Evolutionary conservation across 192 early-diverging fungal genomes (phyloP).

Genomic region (Coemansia sp.): DNA sequence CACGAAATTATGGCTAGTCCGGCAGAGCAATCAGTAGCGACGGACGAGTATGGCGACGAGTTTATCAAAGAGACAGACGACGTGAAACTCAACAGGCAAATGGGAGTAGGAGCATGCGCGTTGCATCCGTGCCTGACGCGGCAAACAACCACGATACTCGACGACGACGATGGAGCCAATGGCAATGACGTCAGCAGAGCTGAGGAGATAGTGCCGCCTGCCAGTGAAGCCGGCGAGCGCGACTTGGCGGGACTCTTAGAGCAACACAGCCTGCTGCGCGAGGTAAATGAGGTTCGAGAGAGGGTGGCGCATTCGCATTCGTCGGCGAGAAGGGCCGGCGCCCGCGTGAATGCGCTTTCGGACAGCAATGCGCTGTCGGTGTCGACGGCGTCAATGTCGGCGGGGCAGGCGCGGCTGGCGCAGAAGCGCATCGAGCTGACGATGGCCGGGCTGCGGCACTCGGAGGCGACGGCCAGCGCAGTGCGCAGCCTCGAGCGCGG

Average conservation of each 20-base stretch:
- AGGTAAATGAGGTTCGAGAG: neutral
- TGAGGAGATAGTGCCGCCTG: neutral
- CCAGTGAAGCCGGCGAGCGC: neutral
- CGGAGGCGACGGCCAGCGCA: slow-evolving; percentile 36
- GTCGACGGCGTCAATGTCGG: slow-evolving; percentile 5
- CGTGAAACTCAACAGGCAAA: slow-evolving; percentile 24
- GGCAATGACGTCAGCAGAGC: neutral
- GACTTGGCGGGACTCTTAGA: slow-evolving; percentile 12
- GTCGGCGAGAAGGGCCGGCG: neutral
- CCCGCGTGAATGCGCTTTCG: neutral
- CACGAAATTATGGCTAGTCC: neutral
- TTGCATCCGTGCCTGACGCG: slow-evolving; percentile 53
- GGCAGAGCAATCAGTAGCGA: slow-evolving; percentile 17
- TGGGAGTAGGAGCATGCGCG: slow-evolving; percentile 44
- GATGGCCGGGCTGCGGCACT: slow-evolving; percentile 32
- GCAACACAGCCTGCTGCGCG: slow-evolving; percentile 1
- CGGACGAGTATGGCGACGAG: slow-evolving; percentile 42
- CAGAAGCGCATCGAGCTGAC: slow-evolving; percentile 47
- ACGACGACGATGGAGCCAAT: slow-evolving; percentile 2
- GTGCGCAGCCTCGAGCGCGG: slow-evolving; percentile 51
- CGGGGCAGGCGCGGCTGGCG: slow-evolving; percentile 14
- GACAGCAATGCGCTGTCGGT: neutral
- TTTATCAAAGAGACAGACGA: slow-evolving; percentile 50
- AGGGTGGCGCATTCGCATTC: neutral
- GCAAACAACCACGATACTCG: slow-evolving; percentile 14